Evolutionary conservation across 2,329 filamentous ascomycete genomes (phyloP).

Genomic region (Epichloe uncinata): DNA sequence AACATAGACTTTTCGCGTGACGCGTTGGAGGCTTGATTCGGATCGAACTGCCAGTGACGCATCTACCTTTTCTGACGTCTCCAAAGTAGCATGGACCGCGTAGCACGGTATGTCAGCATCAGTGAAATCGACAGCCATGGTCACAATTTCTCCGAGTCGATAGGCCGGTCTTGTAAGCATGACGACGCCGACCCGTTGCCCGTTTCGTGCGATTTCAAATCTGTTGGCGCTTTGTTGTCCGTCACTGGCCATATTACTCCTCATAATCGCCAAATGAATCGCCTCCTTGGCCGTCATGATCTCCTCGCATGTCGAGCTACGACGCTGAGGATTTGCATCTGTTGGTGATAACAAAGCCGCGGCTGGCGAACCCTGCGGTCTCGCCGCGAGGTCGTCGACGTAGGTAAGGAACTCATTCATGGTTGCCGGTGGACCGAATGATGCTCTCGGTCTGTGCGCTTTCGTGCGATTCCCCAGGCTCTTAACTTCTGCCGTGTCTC

Average conservation of each 20-base stretch:
- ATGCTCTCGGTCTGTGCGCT: slow-evolving; percentile 15
- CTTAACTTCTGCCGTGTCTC: slow-evolving; percentile 62
- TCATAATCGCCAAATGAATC: slow-evolving; percentile 81
- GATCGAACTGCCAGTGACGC: slow-evolving; percentile 70
- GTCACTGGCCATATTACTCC: slow-evolving; percentile 55
- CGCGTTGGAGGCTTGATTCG: slow-evolving; percentile 71
- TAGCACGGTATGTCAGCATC: slow-evolving; percentile 71
- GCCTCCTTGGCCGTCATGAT: slow-evolving; percentile 61
- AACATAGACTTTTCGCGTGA: slow-evolving; percentile 71
- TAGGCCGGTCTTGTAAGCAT: slow-evolving; percentile 82
- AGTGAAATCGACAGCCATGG: slow-evolving; percentile 71
- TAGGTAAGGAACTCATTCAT: slow-evolving; percentile 61
- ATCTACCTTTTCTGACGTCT: slow-evolving; percentile 76
- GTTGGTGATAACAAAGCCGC: slow-evolving; percentile 61
- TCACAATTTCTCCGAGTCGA: slow-evolving; percentile 76
- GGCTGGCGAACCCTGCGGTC: slow-evolving; percentile 38
- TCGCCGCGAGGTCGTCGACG: slow-evolving; percentile 59
- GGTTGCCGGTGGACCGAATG: slow-evolving; percentile 22
- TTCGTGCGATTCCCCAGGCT: slow-evolving; percentile 19
- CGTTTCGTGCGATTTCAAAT: slow-evolving; percentile 88
- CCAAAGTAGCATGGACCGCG: slow-evolving; percentile 69
- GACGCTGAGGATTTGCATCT: slow-evolving; percentile 40
- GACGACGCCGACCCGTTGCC: slow-evolving; percentile 81
- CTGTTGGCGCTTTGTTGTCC: slow-evolving; percentile 76
- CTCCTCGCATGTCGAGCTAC: slow-evolving; percentile 42